Percentiles rank a stretch among this genome's conserved stretches.
phyloP scores from a whole-genome alignment of 1,284 basidiomycete genomes.

The Meira nashicola region DNA sequence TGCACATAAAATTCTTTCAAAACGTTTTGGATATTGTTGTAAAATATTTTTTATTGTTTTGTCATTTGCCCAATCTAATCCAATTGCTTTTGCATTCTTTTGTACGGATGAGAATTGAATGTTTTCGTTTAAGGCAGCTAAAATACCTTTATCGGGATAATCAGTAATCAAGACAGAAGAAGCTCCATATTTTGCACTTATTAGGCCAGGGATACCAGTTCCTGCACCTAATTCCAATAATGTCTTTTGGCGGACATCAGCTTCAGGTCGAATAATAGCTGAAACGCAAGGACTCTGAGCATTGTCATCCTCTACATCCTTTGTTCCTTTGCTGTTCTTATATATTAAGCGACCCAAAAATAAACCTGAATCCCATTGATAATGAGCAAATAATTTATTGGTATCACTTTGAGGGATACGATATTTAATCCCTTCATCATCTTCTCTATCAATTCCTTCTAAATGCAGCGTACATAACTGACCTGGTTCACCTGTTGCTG shows the following conservation, averaged over 20 bases:
- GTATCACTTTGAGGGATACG: slow-evolving; percentile 24
- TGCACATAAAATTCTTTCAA: slow-evolving; percentile 37
- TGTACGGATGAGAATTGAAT: neutral
- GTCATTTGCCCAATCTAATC: neutral
- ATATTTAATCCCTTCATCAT: slow-evolving; percentile 19
- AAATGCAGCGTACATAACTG: slow-evolving; percentile 11
- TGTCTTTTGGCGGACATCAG: slow-evolving; percentile 24
- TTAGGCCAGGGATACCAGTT: slow-evolving; percentile 37
- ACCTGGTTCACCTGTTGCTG: slow-evolving; percentile 42
- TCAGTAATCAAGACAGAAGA: slow-evolving; percentile 15
- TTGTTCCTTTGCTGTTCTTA: neutral
- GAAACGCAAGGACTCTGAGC: slow-evolving; percentile 4
- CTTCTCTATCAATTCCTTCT: neutral
- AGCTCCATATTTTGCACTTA: slow-evolving; percentile 29
- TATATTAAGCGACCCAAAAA: slow-evolving; percentile 27
- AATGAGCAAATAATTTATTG: slow-evolving; percentile 39
- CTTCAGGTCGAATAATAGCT: slow-evolving; percentile 2
- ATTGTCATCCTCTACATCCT: neutral
- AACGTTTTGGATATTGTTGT: slow-evolving; percentile 14
- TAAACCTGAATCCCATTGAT: slow-evolving; percentile 49
- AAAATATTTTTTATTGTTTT: neutral
- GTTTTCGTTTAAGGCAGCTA: slow-evolving; percentile 7
- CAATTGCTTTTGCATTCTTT: neutral
- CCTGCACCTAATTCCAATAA: slow-evolving; percentile 45
- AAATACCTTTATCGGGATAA: slow-evolving; percentile 20